These are phyloP conservation scores for Saccharomycopsis hybrid DNA, from an alignment of 1,139 yeast species.

Conservation along the genomic window DNA sequence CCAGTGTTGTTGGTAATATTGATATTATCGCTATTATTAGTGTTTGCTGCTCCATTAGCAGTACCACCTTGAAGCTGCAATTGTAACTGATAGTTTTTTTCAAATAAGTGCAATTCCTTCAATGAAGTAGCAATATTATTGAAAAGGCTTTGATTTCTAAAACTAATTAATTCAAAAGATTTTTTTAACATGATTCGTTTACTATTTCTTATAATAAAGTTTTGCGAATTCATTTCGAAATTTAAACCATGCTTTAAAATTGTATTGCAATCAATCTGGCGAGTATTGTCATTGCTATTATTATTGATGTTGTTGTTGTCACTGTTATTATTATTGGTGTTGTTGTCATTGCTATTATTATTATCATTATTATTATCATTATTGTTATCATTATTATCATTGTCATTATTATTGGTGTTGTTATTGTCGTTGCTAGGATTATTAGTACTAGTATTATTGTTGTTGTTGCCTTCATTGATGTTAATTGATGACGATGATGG, in stretches of 20 bases:
- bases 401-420: not conserved
- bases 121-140: slow-evolving; percentile 12
- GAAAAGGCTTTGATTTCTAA: slow-evolving; percentile 15
- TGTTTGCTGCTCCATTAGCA: too few relatives aligned
- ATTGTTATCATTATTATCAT: not conserved
- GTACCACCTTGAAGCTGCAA: too few relatives aligned
- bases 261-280: slow-evolving; percentile 5
- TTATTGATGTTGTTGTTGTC: too few relatives aligned
- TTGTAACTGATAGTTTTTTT: slow-evolving; percentile 2
- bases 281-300: too few relatives aligned
- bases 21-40: too few relatives aligned
- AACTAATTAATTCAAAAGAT: slow-evolving; percentile 15
- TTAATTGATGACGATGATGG: too few relatives aligned
- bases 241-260: slow-evolving; percentile 17
- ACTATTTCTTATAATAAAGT: slow-evolving; percentile 14
- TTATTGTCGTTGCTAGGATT: not conserved
- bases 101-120: slow-evolving; percentile 10
- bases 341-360: too few relatives aligned
- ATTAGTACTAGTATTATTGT: too few relatives aligned
- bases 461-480: too few relatives aligned
- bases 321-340: too few relatives aligned
- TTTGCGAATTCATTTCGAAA: slow-evolving; percentile 8
- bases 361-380: too few relatives aligned
- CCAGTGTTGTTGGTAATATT: too few relatives aligned
- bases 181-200: slow-evolving; percentile 15